Evolutionary conservation across 2,329 filamentous ascomycete genomes (phyloP), one percentile per base, ranked within the genome.

Genomic region (Pezicula carpinea): DNA sequence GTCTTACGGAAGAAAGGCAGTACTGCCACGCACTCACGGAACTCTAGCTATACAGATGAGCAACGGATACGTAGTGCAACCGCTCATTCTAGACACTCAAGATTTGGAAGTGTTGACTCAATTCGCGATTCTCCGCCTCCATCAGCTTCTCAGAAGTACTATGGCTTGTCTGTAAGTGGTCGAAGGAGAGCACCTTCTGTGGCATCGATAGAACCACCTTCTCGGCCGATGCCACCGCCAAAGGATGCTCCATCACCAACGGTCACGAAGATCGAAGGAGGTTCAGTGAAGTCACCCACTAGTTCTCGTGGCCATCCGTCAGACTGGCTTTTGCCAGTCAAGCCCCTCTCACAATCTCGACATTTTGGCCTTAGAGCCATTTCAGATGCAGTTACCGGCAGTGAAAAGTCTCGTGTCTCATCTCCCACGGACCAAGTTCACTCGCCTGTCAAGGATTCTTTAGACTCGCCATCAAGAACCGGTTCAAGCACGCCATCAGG

Each of bases 71-170:
- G 85, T 53, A 85, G 78, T 55, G 81, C 76, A 22, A 80, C 81
- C 13, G 76, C 82, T 5, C 76, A 82, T 54, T 83, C 83, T 44
- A 77, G 85, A 51, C 88, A 92, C 60, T 91, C 87, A 21, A 79
- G 87, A 55, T 85, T 89, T 55, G 85, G 84, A 46, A 95, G 89
- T 64, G 76, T 85, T 42, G 88, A 90, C 59, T 93, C 89, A 0
- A 76, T 81, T 39, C 77, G 78, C 38, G 85, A 89, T 39, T 71
- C 75, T 26, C 64, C 71, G 3, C 61, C 79, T 14, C 80, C 83
- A n/a, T 71, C 80, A n/a, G 79, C 80, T 17, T 73, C 74, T 8
- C 85, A 89, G 59, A 82, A 85, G 55, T 90, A 90, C 62, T 88
- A 86, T 58, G 80, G 82, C 17, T 26, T 67, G 41, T 45, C 56